phyloP scores from a whole-genome alignment of 2,329 filamentous ascomycete genomes.

The Botrytis pseudocinerea region DNA sequence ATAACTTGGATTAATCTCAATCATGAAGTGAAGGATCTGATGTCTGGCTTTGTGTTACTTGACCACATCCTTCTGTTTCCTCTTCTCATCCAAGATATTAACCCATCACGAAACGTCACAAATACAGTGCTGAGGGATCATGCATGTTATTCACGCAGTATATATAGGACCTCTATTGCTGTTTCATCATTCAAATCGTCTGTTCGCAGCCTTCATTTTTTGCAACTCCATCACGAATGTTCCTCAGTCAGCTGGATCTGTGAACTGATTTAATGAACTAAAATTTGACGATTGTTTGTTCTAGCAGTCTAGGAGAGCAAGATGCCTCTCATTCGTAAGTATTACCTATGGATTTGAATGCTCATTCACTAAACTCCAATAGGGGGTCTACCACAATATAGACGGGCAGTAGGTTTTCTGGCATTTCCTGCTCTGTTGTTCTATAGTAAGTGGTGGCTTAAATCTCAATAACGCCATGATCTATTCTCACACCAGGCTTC shows the following conservation, averaged over 20 bases:
- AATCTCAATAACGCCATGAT: background rate
- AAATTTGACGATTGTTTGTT: background rate
- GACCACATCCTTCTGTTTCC: background rate
- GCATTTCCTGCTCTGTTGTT: slow-evolving; percentile 16
- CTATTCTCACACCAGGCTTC: background rate
- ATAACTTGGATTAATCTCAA: background rate
- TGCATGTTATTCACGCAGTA: background rate
- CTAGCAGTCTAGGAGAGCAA: background rate
- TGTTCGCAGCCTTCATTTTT: background rate
- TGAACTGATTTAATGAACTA: no score
- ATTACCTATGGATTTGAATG: background rate
- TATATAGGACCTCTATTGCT: background rate
- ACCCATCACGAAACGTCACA: background rate
- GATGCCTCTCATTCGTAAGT: slow-evolving; percentile 11
- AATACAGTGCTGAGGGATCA: background rate
- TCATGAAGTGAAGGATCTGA: background rate
- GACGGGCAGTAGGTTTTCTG: slow-evolving; percentile 8
- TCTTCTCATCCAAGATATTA: background rate
- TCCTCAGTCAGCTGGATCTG: slow-evolving; percentile 1
- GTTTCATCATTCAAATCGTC: background rate
- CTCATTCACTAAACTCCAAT: background rate
- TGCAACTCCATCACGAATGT: background rate
- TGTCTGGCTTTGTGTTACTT: background rate
- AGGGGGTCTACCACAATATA: slow-evolving; percentile 17
- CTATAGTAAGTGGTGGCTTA: background rate